Base-by-base conservation (phyloP, 305 asterid species). In the Fraxinus paxiana region DNA sequence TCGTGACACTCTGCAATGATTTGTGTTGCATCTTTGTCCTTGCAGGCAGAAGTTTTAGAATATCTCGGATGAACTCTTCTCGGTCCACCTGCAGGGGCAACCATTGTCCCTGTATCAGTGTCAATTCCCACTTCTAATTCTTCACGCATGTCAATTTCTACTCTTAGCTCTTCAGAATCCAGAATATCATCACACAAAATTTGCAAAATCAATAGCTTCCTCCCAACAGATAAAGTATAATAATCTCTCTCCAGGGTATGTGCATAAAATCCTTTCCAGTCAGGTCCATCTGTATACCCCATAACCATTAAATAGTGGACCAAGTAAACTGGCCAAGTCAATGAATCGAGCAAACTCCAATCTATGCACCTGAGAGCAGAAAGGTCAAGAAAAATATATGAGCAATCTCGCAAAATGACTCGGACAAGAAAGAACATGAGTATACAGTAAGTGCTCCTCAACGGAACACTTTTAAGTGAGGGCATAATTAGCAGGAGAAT, bases 311-410 rank as follows among this genome's bases (percentile, higher is more conserved):
- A 87, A 91, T 94, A 96, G 63, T 93, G 91, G 79, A 89, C 91
- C 87, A 93, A 81, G 87, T 85, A 94, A 48, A 90, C 85, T 20
- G 98, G 97, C 98, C 99, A 96, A 76, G 98, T 96, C 87, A 94
- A 38, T 28, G 94, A 69, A 86, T 96, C 99, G 38, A 96, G 94
- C 94, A 96, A 91, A 84, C 88, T 91, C 99, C 99, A 96, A 83
- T 96, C 97, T 83, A 92, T 84, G 87, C 83, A 82, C 89, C 98
- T 94, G 90, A 77, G 61, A 81, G 75, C 78, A 85, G 75, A 35
- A 82, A 63, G 67, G 70, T 67, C 20, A 80, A 85, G 31, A 67
- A 43, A 71, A 65, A 46, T 74, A 2, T 75, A 65, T 48, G 38
- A 56, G 54, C 12, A 7, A 35, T 61, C 75, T 20, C 74, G 54